Conservation (phyloP, 371 early-diverging fungal genomes). For the Lichtheimia ramosa region DNA sequence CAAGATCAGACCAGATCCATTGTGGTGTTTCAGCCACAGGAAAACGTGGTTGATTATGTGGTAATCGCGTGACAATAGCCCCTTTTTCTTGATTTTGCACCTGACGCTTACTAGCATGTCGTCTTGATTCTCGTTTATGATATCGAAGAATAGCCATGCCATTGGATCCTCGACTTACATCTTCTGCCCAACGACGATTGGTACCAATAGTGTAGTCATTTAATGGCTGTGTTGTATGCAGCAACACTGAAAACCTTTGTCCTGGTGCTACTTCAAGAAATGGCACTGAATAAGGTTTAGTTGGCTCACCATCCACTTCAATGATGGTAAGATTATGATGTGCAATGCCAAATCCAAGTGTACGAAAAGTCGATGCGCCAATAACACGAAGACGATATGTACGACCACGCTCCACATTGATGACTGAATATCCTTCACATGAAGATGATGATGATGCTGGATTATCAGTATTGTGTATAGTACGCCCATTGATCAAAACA, state of each 20-base stretch:
- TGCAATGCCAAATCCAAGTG: constrained; percentile 39
- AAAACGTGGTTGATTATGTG: constrained; percentile 1
- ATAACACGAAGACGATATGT: constrained; percentile 42
- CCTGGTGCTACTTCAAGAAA: constrained; percentile 43
- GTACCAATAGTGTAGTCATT: constrained; percentile 35
- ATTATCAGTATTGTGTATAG: constrained; percentile 16
- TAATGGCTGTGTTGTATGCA: constrained; percentile 22
- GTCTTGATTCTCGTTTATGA: neutral
- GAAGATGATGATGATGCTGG: constrained; percentile 6
- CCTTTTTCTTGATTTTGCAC: no score
- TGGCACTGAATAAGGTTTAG: constrained; percentile 26
- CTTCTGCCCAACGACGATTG: constrained; percentile 32
- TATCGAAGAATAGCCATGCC: constrained; percentile 36
- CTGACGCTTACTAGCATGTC: neutral
- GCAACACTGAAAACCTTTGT: constrained; percentile 41
- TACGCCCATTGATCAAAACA: constrained; percentile 43
- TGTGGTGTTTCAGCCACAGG: constrained; percentile 6
- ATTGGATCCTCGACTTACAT: constrained; percentile 26
- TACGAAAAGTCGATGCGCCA: constrained; percentile 42
- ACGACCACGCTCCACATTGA: constrained; percentile 27
- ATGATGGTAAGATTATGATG: constrained; percentile 43
- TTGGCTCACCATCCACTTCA: constrained; percentile 45
- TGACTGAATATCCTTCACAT: constrained; percentile 33
- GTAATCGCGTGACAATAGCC: neutral
- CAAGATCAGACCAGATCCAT: constrained; percentile 37